Conservation (phyloP, 1,284 basidiomycete species). For the Microbotryomycetes sp. region DNA sequence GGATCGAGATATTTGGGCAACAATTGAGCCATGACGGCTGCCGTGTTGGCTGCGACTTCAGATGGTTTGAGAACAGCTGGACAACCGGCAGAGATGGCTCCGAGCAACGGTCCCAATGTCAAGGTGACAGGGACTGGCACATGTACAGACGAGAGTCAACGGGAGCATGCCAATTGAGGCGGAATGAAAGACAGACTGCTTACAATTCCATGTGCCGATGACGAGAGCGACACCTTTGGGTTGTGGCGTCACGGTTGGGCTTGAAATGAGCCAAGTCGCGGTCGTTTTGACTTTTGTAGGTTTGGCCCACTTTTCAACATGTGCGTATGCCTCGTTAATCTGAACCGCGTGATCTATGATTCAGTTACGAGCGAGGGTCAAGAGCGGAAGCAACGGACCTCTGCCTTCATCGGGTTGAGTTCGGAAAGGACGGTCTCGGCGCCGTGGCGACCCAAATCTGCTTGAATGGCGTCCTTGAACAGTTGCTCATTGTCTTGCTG, state of each 20-base stretch:
- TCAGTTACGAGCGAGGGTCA: not conserved
- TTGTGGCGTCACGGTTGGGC: constrained; percentile 40
- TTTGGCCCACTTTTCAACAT: constrained; percentile 43
- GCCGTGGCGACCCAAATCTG: constrained; percentile 42
- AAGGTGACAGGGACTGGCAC: constrained; percentile 8
- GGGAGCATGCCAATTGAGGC: not conserved
- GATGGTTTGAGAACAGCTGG: constrained; percentile 38
- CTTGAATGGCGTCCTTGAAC: constrained; percentile 38
- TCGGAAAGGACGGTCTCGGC: constrained; percentile 43
- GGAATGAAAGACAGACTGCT: not conserved
- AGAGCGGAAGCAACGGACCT: too few relatives aligned
- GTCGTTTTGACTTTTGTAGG: constrained; percentile 38
- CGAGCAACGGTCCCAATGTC: constrained; percentile 41
- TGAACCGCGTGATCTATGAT: too few relatives aligned
- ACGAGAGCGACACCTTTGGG: constrained; percentile 45
- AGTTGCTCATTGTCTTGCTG: constrained; percentile 40
- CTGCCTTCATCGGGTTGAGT: constrained; percentile 37
- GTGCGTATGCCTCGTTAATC: constrained; percentile 38
- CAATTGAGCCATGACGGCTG: constrained; percentile 40
- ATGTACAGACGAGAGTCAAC: constrained; percentile 15
- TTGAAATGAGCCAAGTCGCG: constrained; percentile 40
- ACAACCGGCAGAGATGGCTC: constrained; percentile 45
- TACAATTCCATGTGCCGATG: constrained; percentile 43
- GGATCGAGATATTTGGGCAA: constrained; percentile 44
- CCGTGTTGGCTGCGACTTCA: constrained; percentile 41